Base-by-base conservation (phyloP, 2,329 filamentous ascomycete species). In the Fusarium xyrophilum region DNA sequence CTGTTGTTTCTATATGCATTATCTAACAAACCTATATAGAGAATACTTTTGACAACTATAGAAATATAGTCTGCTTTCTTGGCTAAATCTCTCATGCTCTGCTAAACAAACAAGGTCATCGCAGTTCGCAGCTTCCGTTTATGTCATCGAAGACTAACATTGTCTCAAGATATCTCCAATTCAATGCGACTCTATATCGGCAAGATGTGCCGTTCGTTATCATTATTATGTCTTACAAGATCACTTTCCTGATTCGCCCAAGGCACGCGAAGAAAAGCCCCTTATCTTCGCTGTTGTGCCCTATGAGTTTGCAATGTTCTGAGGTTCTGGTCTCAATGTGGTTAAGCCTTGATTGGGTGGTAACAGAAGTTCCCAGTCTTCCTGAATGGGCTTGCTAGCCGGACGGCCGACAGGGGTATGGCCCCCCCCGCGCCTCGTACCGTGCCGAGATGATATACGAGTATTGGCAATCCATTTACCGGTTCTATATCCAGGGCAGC, bases 21-120 rank as follows among this genome's bases (percentile, higher is more conserved):
- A n/a, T 7, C n/a, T 2, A 7, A 36, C 5, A n/a, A 7, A 7
- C 6, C 17, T 35, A 0, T 10, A 10, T 10, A 19, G 15, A 5
- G 10, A 10, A 10, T 6, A 19, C 15, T 19, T 10, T 3, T 33
- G 1, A 33, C 2, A 17, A 15, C 15, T 33, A 10, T 17, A 3
- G 32, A 10, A 17, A 9, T 17, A 6, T 17, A 33, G 8, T 17
- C 15, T 17, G 15, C 5, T 33, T 33, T 9, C 13, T 42, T 42
- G 2, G 8, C 23, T 19, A 25, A 44, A 28, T 28, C 13, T 19
- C 42, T 28, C 19, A 28, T 10, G 3, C 6, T 44, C 1, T 15
- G 8, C 1, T 2, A 44, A 28, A n/a, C 25, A 4, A 4, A 6
- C 0, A 11, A 28, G 19, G 2, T 11, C 6, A 3, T 7, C 2